Evolutionary conservation across 768 basidiomycete species (phyloP), one percentile per base, ranked within the genome.

Genomic region (Boletus coccyginus): DNA sequence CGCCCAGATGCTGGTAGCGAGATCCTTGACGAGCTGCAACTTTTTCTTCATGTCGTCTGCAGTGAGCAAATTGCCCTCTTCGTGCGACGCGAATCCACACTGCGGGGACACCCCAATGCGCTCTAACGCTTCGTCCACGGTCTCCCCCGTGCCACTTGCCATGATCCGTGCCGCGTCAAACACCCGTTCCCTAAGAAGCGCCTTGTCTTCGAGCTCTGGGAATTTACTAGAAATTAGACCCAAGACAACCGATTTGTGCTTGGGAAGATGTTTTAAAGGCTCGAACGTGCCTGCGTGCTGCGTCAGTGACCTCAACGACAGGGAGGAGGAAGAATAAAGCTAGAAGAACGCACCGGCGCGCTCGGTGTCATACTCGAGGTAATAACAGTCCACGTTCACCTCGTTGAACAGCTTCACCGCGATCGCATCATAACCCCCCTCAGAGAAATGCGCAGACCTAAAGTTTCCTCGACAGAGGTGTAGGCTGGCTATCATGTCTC

Each of bases 61-160:
- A 5, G 52, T 56, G 17, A 80, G 70, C 36, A 62, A 57, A 60
- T 81, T 81, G 0, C 80, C 78, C 40, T 79, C 78, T 2, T 73
- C 64, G 55, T 78, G 78, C 7, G 72, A 74, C 16, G 79, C 78
- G 57, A 80, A 81, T 12, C 81, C 81, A 50, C 81, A 82, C 65
- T 82, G 80, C 1, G 80, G 77, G n/a, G 75, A 76, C 55, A 81
- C 71, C 46, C 71, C 70, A 31, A 82, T 71, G 54, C 75, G 76
- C 44, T 57, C 38, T 38, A 62, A 2, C 10, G 79, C 79, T 50
- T 76, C 73, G 48, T 75, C 76, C 42, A 69, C 59, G 6, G 73
- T 70, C 66, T 70, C 67, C 40, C 68, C 67, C 10, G 70, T 51
- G 14, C 78, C 78, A 35, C 70, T 66, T 1, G 80, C 76, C 24